Evolutionary conservation across 192 early-diverging fungal species (phyloP), one percentile per base, ranked within the genome.

Genomic region (Allomyces javanicus): DNA sequence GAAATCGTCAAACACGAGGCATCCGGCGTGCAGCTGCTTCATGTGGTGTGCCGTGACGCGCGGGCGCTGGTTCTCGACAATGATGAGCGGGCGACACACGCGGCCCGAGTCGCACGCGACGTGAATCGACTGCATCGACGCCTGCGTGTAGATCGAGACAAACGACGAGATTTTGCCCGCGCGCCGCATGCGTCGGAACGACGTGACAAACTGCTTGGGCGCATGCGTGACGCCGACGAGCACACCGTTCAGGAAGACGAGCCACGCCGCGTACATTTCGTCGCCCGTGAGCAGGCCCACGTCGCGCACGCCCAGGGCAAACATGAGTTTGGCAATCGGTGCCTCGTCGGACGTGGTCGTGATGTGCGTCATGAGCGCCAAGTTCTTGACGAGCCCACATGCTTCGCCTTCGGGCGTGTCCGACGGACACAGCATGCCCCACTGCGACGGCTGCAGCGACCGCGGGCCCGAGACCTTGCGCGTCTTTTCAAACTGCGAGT

Each of bases 331-430:
- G 33, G 79, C 72, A 12, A 97, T 81, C 1, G 88, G 86, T 21
- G 76, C 79, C 69, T 94, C 93, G 66, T 93, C 93, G 45, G 86
- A 83, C 70, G 94, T 91, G 5, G 91, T 93, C 3, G 95, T 97
- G 76, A 97, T 97, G 76, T 97, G 95, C 7, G 93, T 93, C 93
- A 97, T 94, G 33, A 97, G 78, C 7, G 95, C 95, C 79, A 97
- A 78, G 67, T 97, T 97, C 79, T 96, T 96, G 62, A 97, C 89
- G 61, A 97, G 77, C 66, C 95, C 95, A 72, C 95, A 97, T 9
- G 89, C 91, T 78, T 97, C 95, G 70, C 95, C 95, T 84, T 97
- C 95, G 9, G 95, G 95, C 4, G 95, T 97, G 77, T 97, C 95
- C 5, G 92, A 89, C 0, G 93, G 88, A 76, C 95, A 98, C 67